A percentile compares a stretch with the other conserved stretches of the same genome.
phyloP scores from a whole-genome alignment of 345 rosid genomes.

The Sonneratia alba region DNA sequence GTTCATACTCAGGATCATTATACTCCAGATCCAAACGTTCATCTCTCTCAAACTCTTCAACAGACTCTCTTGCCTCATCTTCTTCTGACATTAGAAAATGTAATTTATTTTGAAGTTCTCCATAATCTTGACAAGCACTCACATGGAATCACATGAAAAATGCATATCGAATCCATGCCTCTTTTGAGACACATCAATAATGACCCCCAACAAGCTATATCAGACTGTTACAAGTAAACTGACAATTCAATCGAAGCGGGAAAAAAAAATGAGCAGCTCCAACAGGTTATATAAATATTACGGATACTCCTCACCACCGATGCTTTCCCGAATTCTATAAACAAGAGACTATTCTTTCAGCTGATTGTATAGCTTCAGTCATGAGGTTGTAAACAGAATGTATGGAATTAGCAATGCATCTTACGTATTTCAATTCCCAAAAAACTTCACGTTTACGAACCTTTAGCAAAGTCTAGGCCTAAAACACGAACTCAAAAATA shows the following conservation, averaged over 20 bases:
- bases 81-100: constrained; percentile 12
- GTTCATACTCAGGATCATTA: constrained; percentile 36
- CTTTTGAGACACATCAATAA: neutral
- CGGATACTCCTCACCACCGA: no score
- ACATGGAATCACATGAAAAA: neutral
- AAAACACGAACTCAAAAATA: neutral
- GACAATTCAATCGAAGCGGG: neutral
- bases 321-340: no score
- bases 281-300: no score
- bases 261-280: neutral
- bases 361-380: no score
- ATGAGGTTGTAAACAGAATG: no score
- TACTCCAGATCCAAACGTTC: constrained; percentile 30
- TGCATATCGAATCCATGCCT: neutral
- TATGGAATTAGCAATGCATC: neutral
- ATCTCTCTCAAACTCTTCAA: constrained; percentile 19
- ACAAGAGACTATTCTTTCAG: no score
- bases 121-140: neutral
- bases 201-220: neutral
- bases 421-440: neutral
- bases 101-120: neutral
- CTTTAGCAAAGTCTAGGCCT: neutral
- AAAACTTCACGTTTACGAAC: neutral
- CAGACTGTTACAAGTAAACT: neutral
- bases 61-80: constrained; percentile 9